phyloP scores from a whole-genome alignment of 441 rosid species.

The Eruca vesicaria region DNA sequence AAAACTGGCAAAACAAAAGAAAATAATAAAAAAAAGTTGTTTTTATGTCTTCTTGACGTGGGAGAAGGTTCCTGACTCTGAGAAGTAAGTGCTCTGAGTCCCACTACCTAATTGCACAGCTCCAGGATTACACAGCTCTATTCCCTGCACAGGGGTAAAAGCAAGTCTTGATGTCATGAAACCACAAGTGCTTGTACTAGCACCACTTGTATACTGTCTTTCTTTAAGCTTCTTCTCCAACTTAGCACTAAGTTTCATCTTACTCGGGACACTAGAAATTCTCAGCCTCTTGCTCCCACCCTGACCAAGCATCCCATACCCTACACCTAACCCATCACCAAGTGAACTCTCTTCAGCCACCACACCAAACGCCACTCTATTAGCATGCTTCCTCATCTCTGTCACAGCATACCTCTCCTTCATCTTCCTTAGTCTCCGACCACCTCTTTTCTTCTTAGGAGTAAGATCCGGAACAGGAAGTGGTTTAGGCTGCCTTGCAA shows the following conservation, averaged over 20 bases:
- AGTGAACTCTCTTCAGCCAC: background rate
- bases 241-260: constrained; percentile 81
- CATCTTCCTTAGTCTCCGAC: background rate
- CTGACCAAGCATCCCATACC: constrained; percentile 92
- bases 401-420: background rate
- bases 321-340: constrained; percentile 76
- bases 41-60: constrained; percentile 39
- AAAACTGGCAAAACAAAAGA: too few species aligned
- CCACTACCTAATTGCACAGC: constrained; percentile 66
- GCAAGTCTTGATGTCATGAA: constrained; percentile 73
- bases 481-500: background rate
- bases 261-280: constrained; percentile 64
- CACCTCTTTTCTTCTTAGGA: background rate
- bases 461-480: background rate
- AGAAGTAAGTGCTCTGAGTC: constrained; percentile 66
- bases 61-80: constrained; percentile 70
- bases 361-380: background rate
- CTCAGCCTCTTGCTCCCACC: constrained; percentile 87
- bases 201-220: constrained; percentile 53
- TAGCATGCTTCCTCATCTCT: background rate
- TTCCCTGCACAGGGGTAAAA: constrained; percentile 89
- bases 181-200: constrained; percentile 42
- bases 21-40: background rate
- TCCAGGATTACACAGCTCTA: constrained; percentile 78
- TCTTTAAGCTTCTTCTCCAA: constrained; percentile 55